Percentiles rank a stretch among this genome's conserved stretches.
phyloP scores from a whole-genome alignment of 331 rosid species.

The Spiraea crenata region DNA sequence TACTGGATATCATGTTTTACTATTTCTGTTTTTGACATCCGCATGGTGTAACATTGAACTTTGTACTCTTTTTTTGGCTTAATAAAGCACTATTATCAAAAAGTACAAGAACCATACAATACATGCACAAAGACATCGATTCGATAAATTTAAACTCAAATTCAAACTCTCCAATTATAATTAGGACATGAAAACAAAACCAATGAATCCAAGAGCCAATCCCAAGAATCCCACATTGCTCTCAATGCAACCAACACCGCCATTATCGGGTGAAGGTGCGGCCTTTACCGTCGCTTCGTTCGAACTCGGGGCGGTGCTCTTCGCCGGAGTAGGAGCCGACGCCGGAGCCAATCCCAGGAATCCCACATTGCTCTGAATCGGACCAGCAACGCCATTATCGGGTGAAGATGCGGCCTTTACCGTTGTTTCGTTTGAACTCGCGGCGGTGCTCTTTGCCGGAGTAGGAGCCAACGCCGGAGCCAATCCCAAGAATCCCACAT shows the following conservation, averaged over 20 bases:
- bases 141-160: not conserved
- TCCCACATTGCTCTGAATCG: slow-evolving; percentile 24
- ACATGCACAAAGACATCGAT: not conserved
- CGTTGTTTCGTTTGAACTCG: not conserved
- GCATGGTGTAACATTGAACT: too few species aligned
- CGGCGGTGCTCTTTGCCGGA: slow-evolving; percentile 31
- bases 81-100: too few species aligned
- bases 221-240: slow-evolving; percentile 37
- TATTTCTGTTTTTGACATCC: too few species aligned
- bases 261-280: slow-evolving; percentile 11
- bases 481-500: slow-evolving; percentile 18
- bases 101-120: not conserved
- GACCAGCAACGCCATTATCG: slow-evolving; percentile 2
- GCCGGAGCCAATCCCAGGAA: slow-evolving; percentile 40
- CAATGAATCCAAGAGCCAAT: slow-evolving; percentile 15
- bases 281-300: slow-evolving; percentile 7
- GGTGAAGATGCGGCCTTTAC: slow-evolving; percentile 22
- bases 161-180: too few species aligned
- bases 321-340: slow-evolving; percentile 46
- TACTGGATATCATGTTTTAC: too few species aligned
- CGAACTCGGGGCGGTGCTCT: slow-evolving; percentile 17
- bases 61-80: too few species aligned
- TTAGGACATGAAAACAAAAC: slow-evolving; percentile 16
- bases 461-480: slow-evolving; percentile 47
- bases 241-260: slow-evolving; percentile 10